Percentiles rank a stretch among this genome's conserved stretches.
phyloP scores from a whole-genome alignment of 495 filamentous ascomycete genomes.

The Lasiosphaeriaceae sp. region DNA sequence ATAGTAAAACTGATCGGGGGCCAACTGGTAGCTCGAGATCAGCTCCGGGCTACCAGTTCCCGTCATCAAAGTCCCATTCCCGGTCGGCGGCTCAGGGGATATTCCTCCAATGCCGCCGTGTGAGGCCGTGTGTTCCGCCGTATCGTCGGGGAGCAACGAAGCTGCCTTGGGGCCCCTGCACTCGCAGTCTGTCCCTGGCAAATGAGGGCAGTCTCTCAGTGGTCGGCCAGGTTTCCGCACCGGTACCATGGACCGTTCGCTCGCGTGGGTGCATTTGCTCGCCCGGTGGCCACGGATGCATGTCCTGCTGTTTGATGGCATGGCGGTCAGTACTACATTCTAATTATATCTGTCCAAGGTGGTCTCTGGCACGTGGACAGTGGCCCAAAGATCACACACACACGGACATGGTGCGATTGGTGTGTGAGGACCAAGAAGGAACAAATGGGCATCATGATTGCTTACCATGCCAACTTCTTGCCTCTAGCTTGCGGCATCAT shows the following conservation, averaged over 20 bases:
- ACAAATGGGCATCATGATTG: no score
- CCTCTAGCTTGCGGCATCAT: background rate
- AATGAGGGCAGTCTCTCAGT: background rate
- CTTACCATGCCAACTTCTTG: background rate
- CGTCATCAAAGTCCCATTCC: no score
- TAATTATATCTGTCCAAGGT: no score
- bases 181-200: background rate
- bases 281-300: background rate
- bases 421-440: background rate
- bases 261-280: background rate
- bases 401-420: background rate
- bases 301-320: background rate
- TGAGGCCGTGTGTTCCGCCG: background rate
- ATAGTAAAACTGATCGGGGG: no score
- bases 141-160: background rate
- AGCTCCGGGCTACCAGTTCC: no score
- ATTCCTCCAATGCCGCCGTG: background rate
- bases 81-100: background rate
- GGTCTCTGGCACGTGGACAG: no score
- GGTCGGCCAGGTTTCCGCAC: background rate
- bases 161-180: background rate
- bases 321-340: background rate
- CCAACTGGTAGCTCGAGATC: no score
- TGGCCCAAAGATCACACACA: no score
- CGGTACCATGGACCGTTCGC: background rate